Evolutionary conservation across 805 yeast species (phyloP).

Genomic region (Blastobotrys parvus): DNA sequence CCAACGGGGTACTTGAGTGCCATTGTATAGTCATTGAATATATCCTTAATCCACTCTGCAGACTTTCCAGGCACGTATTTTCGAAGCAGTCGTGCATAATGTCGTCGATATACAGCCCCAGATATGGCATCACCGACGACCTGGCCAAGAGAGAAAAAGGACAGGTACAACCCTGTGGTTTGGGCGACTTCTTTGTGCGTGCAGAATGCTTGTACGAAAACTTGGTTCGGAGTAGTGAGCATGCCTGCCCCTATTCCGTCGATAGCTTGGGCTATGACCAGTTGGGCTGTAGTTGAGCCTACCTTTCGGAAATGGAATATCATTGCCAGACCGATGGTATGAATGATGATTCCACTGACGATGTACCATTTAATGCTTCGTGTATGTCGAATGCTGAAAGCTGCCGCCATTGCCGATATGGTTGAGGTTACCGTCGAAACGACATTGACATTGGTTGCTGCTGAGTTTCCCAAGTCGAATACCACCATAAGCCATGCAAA

Average conservation of each 20-base stretch:
- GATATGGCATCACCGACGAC: conserved; percentile 10
- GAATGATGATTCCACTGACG: conserved; percentile 45
- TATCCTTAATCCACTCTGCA: not conserved
- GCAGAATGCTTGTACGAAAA: conserved; percentile 6
- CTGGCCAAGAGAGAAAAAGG: conserved; percentile 7
- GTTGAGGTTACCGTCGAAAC: conserved; percentile 9
- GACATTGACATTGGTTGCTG: conserved; percentile 9
- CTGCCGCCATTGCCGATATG: conserved; percentile 5
- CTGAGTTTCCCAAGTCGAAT: conserved; percentile 9
- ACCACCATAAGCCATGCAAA: conserved; percentile 10
- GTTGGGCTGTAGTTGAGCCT: conserved; percentile 40
- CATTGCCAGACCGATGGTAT: conserved; percentile 54
- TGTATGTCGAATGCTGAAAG: conserved; percentile 4
- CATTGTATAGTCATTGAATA: conserved; percentile 2
- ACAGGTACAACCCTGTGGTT: conserved; percentile 7
- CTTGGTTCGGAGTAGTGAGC: conserved; percentile 43
- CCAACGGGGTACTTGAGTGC: conserved; percentile 5
- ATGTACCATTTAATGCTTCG: conserved; percentile 32
- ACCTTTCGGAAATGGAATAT: conserved; percentile 48
- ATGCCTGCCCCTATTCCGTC: conserved; percentile 67
- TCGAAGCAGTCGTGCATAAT: conserved; percentile 1
- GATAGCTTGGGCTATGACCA: conserved; percentile 54
- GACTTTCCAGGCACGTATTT: conserved; percentile 1
- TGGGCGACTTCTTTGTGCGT: conserved; percentile 8
- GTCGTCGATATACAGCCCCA: conserved; percentile 8